A percentile compares a stretch with the other conserved stretches of the same genome.
Evolutionary conservation across 768 basidiomycete genomes (phyloP).

Genomic region (Pleurotus pulmonarius): DNA sequence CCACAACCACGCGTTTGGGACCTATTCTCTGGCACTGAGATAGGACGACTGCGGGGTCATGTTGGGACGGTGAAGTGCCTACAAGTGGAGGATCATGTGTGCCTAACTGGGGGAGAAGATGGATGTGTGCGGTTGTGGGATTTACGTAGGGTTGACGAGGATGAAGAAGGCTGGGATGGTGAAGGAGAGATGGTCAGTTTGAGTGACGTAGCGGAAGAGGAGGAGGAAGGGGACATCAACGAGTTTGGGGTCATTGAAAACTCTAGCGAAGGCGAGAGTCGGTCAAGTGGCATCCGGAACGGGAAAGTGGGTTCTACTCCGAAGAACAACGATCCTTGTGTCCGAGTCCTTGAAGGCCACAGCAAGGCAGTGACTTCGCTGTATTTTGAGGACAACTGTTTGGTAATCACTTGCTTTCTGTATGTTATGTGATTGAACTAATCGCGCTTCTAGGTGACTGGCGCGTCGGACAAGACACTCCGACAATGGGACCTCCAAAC

Average conservation of each 20-base stretch:
- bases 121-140: conserved; percentile 90
- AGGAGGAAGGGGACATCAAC: conserved; percentile 44
- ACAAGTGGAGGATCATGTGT: conserved; percentile 90
- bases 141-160: conserved; percentile 72
- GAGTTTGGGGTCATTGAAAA: conserved; percentile 21
- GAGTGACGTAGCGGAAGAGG: conserved; percentile 64
- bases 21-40: conserved; percentile 81
- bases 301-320: conserved; percentile 26
- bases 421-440: background rate
- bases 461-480: conserved; percentile 96
- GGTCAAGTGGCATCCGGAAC: conserved; percentile 36
- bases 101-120: conserved; percentile 88
- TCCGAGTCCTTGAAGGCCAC: conserved; percentile 83
- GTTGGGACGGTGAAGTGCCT: conserved; percentile 78
- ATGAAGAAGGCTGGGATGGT: conserved; percentile 51
- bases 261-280: conserved; percentile 20
- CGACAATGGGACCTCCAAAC: conserved; percentile 98
- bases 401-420: conserved; percentile 45
- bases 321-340: conserved; percentile 56
- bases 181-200: conserved; percentile 54
- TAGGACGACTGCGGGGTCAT: conserved; percentile 84
- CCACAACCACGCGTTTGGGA: conserved; percentile 93
- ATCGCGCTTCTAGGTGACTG: conserved; percentile 72
- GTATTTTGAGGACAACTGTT: conserved; percentile 92
- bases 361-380: conserved; percentile 89